These are phyloP conservation scores for Erythrophleum fordii DNA, from an alignment of 306 rosid genomes.

Conservation along the genomic window DNA sequence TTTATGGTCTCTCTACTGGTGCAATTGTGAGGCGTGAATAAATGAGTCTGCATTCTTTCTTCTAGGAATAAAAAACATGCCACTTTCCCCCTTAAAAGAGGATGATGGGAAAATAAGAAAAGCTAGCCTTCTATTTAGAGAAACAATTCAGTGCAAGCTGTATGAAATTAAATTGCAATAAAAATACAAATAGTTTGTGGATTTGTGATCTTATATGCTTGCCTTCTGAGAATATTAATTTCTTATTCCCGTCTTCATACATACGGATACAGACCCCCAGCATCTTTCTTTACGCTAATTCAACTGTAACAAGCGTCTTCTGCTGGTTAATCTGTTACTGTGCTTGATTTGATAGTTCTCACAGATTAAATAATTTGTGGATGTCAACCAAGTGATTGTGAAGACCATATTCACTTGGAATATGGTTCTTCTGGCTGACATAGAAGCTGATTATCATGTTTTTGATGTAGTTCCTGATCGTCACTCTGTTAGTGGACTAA, in stretches of 20 bases:
- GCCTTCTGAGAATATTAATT: too few species aligned
- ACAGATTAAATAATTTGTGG: not conserved
- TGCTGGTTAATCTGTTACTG: too few species aligned
- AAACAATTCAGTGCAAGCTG: not conserved
- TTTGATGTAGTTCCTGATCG: not conserved
- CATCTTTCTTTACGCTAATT: too few species aligned
- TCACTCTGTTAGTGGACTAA: not conserved
- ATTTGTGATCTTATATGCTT: too few species aligned
- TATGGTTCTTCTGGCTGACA: not conserved
- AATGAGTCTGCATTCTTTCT: not conserved
- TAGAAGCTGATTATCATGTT: not conserved
- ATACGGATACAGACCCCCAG: too few species aligned
- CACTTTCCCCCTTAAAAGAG: not conserved
- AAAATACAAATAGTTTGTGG: too few species aligned
- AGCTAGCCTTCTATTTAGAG: not conserved
- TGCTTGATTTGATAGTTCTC: too few species aligned
- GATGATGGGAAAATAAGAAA: not conserved
- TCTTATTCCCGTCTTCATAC: too few species aligned
- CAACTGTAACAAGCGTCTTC: too few species aligned
- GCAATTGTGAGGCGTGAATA: not conserved
- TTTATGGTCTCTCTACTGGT: not conserved
- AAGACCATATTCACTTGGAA: not conserved
- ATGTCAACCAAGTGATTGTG: not conserved
- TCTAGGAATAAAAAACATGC: not conserved
- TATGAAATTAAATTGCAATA: too few species aligned